These are phyloP conservation scores for Hericium coralloides DNA, from an alignment of 768 basidiomycete species.

Conservation along the genomic window DNA sequence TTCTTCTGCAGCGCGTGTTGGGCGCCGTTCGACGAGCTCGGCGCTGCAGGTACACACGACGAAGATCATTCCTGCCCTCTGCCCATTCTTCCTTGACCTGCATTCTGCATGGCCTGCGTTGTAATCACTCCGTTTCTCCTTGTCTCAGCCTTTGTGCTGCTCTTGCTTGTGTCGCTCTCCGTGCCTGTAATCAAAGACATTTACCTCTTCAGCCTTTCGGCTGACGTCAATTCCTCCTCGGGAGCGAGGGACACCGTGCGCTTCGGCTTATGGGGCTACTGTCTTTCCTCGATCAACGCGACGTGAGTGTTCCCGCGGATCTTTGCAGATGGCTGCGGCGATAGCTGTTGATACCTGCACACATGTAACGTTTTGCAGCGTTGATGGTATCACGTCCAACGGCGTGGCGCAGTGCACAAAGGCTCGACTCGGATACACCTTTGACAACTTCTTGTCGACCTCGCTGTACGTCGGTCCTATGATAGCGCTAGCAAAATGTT, in stretches of 20 bases:
- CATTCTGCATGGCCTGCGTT: slow-evolving; percentile 2
- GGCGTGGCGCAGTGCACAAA: slow-evolving; percentile 37
- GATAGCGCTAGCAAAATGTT: too few relatives aligned
- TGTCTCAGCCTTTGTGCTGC: slow-evolving; percentile 47
- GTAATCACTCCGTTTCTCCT: slow-evolving; percentile 32
- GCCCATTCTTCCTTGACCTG: too few relatives aligned
- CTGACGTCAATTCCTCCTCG: slow-evolving; percentile 23
- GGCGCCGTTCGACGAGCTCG: slow-evolving; percentile 3
- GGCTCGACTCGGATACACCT: slow-evolving; percentile 42
- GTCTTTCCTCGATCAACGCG: slow-evolving; percentile 37
- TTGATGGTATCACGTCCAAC: slow-evolving; percentile 32
- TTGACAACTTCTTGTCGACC: slow-evolving; percentile 39
- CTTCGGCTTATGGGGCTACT: slow-evolving; percentile 62
- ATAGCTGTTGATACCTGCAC: too few relatives aligned
- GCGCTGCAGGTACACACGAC: background rate
- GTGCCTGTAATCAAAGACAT: slow-evolving; percentile 48
- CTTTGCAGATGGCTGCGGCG: too few relatives aligned
- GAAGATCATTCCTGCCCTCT: too few relatives aligned
- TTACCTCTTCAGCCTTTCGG: slow-evolving; percentile 43
- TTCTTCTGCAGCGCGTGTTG: background rate
- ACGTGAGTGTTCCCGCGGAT: slow-evolving; percentile 25
- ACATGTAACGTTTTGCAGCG: slow-evolving; percentile 20
- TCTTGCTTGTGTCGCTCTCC: slow-evolving; percentile 55
- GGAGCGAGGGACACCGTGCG: slow-evolving; percentile 30
- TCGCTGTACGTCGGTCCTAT: slow-evolving; percentile 30